A percentile compares a stretch with the other conserved stretches of the same genome.
Conservation (phyloP, 225 moss, liverwort and hornwort species). For the Lunularia cruciata region DNA sequence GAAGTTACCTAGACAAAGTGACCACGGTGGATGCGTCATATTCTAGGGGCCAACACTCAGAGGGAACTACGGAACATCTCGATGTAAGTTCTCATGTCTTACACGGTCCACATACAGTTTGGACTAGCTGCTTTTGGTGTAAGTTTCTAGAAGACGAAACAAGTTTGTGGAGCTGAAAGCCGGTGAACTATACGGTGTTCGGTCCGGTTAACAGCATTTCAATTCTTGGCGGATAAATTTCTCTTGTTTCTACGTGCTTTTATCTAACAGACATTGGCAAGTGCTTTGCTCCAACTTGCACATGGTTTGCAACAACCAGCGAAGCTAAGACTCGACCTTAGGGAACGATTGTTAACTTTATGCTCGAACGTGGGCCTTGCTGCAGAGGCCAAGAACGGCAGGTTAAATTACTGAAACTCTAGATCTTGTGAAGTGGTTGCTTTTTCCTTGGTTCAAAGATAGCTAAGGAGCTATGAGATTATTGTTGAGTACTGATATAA, state of each 20-base stretch:
- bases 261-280: slow-evolving; percentile 62
- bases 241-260: too few relatives aligned
- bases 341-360: slow-evolving; percentile 59
- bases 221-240: too few relatives aligned
- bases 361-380: slow-evolving; percentile 74
- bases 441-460: too few relatives aligned
- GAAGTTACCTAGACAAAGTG: slow-evolving; percentile 58
- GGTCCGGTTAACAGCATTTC: too few relatives aligned
- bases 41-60: slow-evolving; percentile 50
- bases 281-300: slow-evolving; percentile 63
- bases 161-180: too few relatives aligned
- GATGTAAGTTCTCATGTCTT: slow-evolving; percentile 47
- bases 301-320: slow-evolving; percentile 58
- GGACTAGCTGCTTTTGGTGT: too few relatives aligned
- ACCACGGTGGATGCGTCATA: slow-evolving; percentile 40
- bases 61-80: slow-evolving; percentile 56
- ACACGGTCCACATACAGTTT: too few relatives aligned
- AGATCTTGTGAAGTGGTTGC: background rate
- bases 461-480: too few relatives aligned
- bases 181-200: too few relatives aligned
- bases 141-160: too few relatives aligned
- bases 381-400: slow-evolving; percentile 66
- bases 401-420: slow-evolving; percentile 30
- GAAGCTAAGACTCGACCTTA: slow-evolving; percentile 61
- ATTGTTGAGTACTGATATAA: too few relatives aligned